A percentile compares a stretch with the other conserved stretches of the same genome.
Conservation (phyloP, 768 basidiomycete genomes). For the Lentinula lateritia region DNA sequence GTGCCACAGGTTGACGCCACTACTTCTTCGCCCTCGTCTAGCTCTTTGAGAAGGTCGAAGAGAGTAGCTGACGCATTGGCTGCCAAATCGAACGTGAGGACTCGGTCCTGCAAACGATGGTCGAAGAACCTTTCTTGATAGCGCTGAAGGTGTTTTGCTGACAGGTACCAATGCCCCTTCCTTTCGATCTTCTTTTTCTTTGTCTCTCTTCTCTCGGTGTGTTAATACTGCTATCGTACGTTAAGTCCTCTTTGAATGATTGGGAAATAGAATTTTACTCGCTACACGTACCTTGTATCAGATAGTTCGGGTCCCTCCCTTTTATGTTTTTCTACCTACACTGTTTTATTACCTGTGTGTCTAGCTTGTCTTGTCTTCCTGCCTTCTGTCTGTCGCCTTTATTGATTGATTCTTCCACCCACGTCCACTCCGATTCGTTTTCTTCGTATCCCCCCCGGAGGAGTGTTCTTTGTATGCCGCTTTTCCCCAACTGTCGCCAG, state of each 20-base stretch:
- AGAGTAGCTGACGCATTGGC: conserved; percentile 58
- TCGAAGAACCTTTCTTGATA: conserved; percentile 2
- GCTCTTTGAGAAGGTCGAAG: conserved; percentile 57
- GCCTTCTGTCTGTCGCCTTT: not conserved
- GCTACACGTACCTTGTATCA: conserved; percentile 21
- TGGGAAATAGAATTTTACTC: not conserved
- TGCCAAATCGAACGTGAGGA: conserved; percentile 28
- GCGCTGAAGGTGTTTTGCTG: not conserved
- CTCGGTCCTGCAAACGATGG: not conserved
- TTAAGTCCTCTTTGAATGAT: not conserved
- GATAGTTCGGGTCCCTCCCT: conserved; percentile 15
- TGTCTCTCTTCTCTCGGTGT: not conserved
- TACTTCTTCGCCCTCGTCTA: conserved; percentile 4
- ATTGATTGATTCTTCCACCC: no score
- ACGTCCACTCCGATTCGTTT: not conserved
- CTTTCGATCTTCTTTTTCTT: not conserved
- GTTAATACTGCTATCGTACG: not conserved
- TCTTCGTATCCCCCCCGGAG: no score
- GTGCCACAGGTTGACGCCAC: not conserved
- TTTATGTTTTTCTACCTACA: conserved; percentile 7
- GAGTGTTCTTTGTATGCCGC: not conserved
- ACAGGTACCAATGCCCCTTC: not conserved
- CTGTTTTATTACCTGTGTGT: conserved; percentile 3
- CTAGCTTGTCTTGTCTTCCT: not conserved
- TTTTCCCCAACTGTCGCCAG: not conserved